phyloP scores from a whole-genome alignment of 2,329 filamentous ascomycete species.

The Trichoderma endophyticum region DNA sequence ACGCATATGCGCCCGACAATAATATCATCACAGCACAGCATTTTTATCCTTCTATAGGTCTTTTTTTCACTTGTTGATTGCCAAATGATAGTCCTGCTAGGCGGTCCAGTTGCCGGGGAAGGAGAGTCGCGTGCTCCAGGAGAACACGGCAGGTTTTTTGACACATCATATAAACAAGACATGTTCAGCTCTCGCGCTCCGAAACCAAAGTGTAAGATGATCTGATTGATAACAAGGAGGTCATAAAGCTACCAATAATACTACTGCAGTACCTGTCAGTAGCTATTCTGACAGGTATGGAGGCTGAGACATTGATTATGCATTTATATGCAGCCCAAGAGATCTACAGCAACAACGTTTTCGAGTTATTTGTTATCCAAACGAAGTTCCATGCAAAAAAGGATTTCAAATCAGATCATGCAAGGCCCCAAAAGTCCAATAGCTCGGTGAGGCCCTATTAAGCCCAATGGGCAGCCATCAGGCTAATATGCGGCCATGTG shows the following conservation, averaged over 20 bases:
- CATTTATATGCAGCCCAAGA: background rate
- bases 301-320: slow-evolving; percentile 10
- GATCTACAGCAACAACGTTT: background rate
- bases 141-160: background rate
- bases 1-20: background rate
- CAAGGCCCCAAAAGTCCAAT: background rate
- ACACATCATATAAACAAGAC: background rate
- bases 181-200: background rate
- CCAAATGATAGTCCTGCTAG: background rate
- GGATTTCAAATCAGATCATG: background rate
- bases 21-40: background rate
- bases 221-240: background rate
- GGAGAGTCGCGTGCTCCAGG: background rate
- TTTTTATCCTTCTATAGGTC: background rate
- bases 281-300: background rate
- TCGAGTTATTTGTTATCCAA: background rate
- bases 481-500: background rate
- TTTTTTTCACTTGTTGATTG: background rate
- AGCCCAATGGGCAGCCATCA: background rate
- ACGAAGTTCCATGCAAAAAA: background rate
- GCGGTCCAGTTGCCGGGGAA: background rate
- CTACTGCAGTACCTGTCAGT: background rate
- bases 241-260: background rate
- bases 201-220: background rate
- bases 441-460: background rate